These are phyloP conservation scores for Cynanchum wilfordii DNA, from an alignment of 257 asterid genomes.

Conservation along the genomic window DNA sequence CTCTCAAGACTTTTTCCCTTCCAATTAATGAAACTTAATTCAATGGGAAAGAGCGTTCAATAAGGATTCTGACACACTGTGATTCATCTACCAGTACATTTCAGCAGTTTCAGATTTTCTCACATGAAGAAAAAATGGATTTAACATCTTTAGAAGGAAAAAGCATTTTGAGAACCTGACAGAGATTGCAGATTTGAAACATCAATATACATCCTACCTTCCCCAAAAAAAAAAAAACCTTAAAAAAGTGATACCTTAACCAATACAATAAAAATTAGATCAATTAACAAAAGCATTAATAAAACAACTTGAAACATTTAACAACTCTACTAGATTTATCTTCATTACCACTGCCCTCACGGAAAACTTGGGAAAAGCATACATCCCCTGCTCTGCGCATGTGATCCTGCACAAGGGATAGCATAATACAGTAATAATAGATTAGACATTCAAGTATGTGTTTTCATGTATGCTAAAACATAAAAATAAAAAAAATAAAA, in stretches of 20 bases:
- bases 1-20: not conserved
- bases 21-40: not conserved
- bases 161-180: not conserved
- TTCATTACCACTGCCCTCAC: slow-evolving; percentile 79
- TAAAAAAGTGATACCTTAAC: not conserved
- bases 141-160: not conserved
- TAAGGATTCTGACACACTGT: not conserved
- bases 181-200: not conserved
- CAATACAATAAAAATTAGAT: not conserved
- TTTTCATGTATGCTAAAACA: not conserved
- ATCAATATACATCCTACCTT: not conserved
- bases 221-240: not conserved
- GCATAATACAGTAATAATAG: not conserved
- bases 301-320: not conserved
- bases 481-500: not conserved
- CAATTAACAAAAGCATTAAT: not conserved
- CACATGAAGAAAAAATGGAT: not conserved
- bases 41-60: not conserved
- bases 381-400: slow-evolving; percentile 99
- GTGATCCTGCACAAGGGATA: slow-evolving; percentile 59
- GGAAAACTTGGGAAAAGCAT: slow-evolving; percentile 95
- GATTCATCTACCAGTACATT: not conserved
- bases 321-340: not conserved
- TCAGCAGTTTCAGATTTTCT: not conserved
- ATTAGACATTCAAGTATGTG: not conserved